These are phyloP conservation scores for Solanum dulcamara DNA, from an alignment of 257 asterid genomes.

Conservation along the genomic window DNA sequence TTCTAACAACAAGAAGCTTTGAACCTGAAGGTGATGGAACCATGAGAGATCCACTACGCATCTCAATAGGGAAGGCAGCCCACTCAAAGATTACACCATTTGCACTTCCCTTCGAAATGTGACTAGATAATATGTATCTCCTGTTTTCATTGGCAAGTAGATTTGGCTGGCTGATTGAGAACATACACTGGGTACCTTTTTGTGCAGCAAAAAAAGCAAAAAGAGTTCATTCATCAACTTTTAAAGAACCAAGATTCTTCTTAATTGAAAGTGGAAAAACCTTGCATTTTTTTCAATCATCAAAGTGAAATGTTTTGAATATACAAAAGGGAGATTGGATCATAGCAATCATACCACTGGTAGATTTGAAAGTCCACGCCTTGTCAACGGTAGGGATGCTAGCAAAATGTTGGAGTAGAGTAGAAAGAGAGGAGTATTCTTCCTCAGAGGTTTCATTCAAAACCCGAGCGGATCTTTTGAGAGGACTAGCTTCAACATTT, in stretches of 20 bases:
- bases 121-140: constrained; percentile 55
- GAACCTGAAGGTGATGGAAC: constrained; percentile 93
- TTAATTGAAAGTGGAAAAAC: background rate
- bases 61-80: constrained; percentile 81
- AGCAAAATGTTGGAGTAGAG: constrained; percentile 56
- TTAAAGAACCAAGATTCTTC: background rate
- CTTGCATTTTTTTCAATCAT: too few relatives aligned
- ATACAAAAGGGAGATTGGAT: background rate
- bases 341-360: constrained; percentile 30
- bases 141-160: constrained; percentile 66
- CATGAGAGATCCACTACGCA: constrained; percentile 54
- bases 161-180: constrained; percentile 63
- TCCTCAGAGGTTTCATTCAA: constrained; percentile 36
- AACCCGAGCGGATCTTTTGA: constrained; percentile 18
- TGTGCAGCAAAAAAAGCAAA: constrained; percentile 18
- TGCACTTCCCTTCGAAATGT: constrained; percentile 27
- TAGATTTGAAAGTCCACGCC: constrained; percentile 76
- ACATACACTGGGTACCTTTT: constrained; percentile 63
- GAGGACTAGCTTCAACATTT: constrained; percentile 20
- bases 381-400: constrained; percentile 66
- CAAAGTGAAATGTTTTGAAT: background rate
- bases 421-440: constrained; percentile 45
- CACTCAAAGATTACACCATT: constrained; percentile 51
- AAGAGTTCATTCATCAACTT: background rate
- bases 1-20: constrained; percentile 67